A percentile compares a stretch with the other conserved stretches of the same genome.
Conservation (phyloP, 108 stramenopile genomes). For the Licmophora abbreviata region DNA sequence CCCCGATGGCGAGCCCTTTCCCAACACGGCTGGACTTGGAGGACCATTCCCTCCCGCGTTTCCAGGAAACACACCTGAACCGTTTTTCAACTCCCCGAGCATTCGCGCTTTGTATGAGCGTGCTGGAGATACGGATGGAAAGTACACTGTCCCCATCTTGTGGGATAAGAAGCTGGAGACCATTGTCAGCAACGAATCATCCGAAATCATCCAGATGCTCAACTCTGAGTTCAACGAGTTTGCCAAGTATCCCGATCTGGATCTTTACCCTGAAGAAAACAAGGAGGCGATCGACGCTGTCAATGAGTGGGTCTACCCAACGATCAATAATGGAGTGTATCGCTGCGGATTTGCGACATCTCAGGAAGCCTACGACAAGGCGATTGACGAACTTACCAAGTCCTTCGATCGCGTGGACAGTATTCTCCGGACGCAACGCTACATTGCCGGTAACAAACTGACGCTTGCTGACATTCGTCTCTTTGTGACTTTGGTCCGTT, state of each 20-base stretch:
- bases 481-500: slow-evolving; percentile 85
- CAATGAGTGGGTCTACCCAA: slow-evolving; percentile 79
- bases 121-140: slow-evolving; percentile 56
- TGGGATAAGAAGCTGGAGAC: slow-evolving; percentile 83
- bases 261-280: slow-evolving; percentile 69
- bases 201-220: slow-evolving; percentile 91
- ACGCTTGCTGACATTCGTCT: slow-evolving; percentile 89
- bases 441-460: slow-evolving; percentile 52
- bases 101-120: slow-evolving; percentile 83
- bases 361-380: slow-evolving; percentile 86
- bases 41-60: slow-evolving; percentile 42
- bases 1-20: slow-evolving; percentile 21
- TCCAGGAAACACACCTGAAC: slow-evolving; percentile 42
- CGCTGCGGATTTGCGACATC: slow-evolving; percentile 86
- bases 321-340: slow-evolving; percentile 94
- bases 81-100: slow-evolving; percentile 49
- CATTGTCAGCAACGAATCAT: slow-evolving; percentile 91
- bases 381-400: slow-evolving; percentile 65
- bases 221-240: slow-evolving; percentile 76
- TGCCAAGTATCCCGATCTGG: slow-evolving; percentile 51
- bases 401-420: slow-evolving; percentile 71
- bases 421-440: slow-evolving; percentile 56
- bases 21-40: slow-evolving; percentile 35
- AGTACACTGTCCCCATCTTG: slow-evolving; percentile 88
- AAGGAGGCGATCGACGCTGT: slow-evolving; percentile 55